These are phyloP conservation scores for Endocarpon pusillum DNA, from an alignment of 495 filamentous ascomycete species.

Conservation along the genomic window DNA sequence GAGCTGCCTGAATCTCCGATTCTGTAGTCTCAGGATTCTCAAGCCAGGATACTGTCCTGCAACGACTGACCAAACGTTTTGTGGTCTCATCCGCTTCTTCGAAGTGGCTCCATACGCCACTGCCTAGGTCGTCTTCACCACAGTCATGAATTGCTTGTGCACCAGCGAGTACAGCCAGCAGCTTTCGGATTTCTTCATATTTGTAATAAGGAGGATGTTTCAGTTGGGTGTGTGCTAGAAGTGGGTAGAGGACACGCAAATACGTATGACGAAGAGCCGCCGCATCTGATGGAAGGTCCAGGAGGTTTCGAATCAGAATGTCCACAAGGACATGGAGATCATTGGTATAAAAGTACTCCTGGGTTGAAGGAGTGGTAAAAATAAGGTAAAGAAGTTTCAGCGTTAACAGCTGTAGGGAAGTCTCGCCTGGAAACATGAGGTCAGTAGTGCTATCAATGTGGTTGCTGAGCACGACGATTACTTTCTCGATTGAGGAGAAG, in stretches of 20 bases:
- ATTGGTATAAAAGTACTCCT: constrained; percentile 98
- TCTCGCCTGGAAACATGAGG: constrained; percentile 37
- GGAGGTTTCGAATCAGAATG: constrained; percentile 86
- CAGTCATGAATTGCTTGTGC: constrained; percentile 19
- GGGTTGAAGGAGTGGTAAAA: constrained; percentile 77
- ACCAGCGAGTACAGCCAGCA: constrained; percentile 48
- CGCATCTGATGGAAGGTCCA: constrained; percentile 75
- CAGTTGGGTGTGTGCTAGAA: constrained; percentile 82
- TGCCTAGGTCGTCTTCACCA: constrained; percentile 14
- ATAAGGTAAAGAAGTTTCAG: constrained; percentile 89
- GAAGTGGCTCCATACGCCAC: constrained; percentile 49
- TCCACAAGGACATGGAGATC: constrained; percentile 88
- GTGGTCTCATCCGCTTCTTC: constrained; percentile 85
- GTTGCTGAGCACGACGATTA: constrained; percentile 9
- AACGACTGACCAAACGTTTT: constrained; percentile 62
- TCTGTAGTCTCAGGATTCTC: constrained; percentile 20
- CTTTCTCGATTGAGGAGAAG: constrained; percentile 89
- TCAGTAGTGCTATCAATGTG: not conserved
- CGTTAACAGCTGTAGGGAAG: constrained; percentile 81
- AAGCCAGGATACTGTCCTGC: constrained; percentile 72
- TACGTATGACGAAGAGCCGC: constrained; percentile 84
- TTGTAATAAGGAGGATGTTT: constrained; percentile 79
- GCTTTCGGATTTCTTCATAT: constrained; percentile 58
- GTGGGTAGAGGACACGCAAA: constrained; percentile 80
- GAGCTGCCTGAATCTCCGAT: not conserved